Percentiles rank a stretch among this genome's conserved stretches.
Evolutionary conservation across 2,329 filamentous ascomycete species (phyloP).

Genomic region (Periconia sp.): DNA sequence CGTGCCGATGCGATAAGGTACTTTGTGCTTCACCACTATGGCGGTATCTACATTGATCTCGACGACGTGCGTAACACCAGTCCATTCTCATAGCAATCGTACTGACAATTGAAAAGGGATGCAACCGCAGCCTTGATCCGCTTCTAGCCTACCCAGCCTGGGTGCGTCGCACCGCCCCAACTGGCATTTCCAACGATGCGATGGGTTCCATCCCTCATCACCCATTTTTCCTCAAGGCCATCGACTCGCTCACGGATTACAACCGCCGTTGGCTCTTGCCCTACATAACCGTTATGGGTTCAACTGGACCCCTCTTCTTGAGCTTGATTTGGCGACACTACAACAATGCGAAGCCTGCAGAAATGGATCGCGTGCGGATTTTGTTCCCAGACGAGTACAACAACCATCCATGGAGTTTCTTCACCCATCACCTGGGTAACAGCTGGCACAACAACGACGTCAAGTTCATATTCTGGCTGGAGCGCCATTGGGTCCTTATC

Average conservation of each 20-base stretch:
- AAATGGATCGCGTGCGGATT: conserved; percentile 62
- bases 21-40: conserved; percentile 75
- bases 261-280: conserved; percentile 68
- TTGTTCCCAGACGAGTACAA: conserved; percentile 73
- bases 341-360: conserved; percentile 54
- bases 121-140: conserved; percentile 67
- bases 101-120: conserved; percentile 54
- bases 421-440: conserved; percentile 65
- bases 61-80: conserved; percentile 59
- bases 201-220: conserved; percentile 75
- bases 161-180: conserved; percentile 71
- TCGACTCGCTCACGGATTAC: conserved; percentile 68
- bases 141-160: conserved; percentile 70
- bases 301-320: conserved; percentile 74
- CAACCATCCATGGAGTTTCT: conserved; percentile 70
- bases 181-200: conserved; percentile 78
- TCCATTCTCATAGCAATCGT: conserved; percentile 4
- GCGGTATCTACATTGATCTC: conserved; percentile 79
- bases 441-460: conserved; percentile 68
- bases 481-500: conserved; percentile 56
- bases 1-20: conserved; percentile 78
- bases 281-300: conserved; percentile 80
- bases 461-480: conserved; percentile 67
- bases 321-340: conserved; percentile 77
- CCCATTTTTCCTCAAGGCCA: conserved; percentile 72